These are phyloP conservation scores for Pisolithus albus DNA, from an alignment of 768 basidiomycete genomes.

Conservation along the genomic window DNA sequence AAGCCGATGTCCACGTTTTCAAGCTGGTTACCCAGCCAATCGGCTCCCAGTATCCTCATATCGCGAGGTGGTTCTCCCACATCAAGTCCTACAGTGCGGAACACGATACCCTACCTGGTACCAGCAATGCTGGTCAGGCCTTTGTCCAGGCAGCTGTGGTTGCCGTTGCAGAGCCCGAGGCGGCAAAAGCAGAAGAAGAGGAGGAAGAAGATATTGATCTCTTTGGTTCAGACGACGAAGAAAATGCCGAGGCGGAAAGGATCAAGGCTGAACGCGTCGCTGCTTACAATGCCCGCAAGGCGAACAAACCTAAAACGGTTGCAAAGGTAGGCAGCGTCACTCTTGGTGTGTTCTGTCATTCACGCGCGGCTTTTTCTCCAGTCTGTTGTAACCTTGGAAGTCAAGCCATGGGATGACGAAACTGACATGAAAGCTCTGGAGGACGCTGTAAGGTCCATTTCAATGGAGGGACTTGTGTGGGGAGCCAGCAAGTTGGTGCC, in stretches of 20 bases:
- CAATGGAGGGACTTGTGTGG: conserved; percentile 91
- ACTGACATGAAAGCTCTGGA: conserved; percentile 93
- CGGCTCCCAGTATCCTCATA: conserved; percentile 60
- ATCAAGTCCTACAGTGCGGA: conserved; percentile 82
- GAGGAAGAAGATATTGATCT: conserved; percentile 77
- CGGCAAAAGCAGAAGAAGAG: conserved; percentile 34
- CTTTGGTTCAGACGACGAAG: conserved; percentile 81
- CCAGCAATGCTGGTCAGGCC: conserved; percentile 72
- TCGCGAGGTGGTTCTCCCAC: conserved; percentile 90
- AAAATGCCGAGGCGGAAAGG: conserved; percentile 77
- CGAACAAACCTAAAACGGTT: conserved; percentile 75
- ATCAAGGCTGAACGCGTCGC: conserved; percentile 91
- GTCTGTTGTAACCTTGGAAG: conserved; percentile 97
- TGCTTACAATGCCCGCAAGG: conserved; percentile 91
- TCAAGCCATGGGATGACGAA: conserved; percentile 99
- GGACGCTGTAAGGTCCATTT: conserved; percentile 73
- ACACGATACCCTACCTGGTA: conserved; percentile 72
- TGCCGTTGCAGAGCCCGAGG: conserved; percentile 40
- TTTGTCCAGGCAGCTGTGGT: conserved; percentile 51
- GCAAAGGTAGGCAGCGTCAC: conserved; percentile 60
- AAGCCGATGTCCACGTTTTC: conserved; percentile 91
- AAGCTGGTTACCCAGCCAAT: conserved; percentile 68
- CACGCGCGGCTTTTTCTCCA: conserved; percentile 27
- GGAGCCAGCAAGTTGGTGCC: conserved; percentile 89
- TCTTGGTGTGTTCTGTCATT: not conserved